Evolutionary conservation across 495 filamentous ascomycete genomes (phyloP).

Genomic region (Patellaria atrata): DNA sequence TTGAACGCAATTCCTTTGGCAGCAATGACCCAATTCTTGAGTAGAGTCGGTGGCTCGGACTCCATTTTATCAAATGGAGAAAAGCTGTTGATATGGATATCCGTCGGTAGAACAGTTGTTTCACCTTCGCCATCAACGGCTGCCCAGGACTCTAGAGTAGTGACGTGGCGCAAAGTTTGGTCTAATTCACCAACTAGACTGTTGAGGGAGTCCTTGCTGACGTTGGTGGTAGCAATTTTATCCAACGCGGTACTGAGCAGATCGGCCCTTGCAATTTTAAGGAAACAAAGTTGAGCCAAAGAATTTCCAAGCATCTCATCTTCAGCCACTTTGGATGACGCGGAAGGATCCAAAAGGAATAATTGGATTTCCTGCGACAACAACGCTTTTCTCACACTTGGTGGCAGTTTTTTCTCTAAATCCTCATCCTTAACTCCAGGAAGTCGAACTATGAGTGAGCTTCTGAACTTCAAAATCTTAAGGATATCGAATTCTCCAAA

Average conservation of each 20-base stretch:
- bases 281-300: conserved; percentile 63
- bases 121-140: conserved; percentile 45
- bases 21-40: conserved; percentile 63
- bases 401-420: conserved; percentile 72
- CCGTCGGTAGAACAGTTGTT: conserved; percentile 36
- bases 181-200: conserved; percentile 52
- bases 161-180: conserved; percentile 52
- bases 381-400: conserved; percentile 48
- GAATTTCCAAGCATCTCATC: conserved; percentile 39
- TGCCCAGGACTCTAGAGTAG: conserved; percentile 67
- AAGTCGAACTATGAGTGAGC: conserved; percentile 59
- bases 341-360: conserved; percentile 55
- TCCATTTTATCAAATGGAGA: conserved; percentile 65
- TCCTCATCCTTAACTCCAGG: conserved; percentile 74
- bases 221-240: conserved; percentile 44
- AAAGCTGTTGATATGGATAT: conserved; percentile 67
- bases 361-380: conserved; percentile 53
- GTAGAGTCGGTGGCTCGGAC: conserved; percentile 44
- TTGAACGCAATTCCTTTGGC: conserved; percentile 87
- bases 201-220: conserved; percentile 40
- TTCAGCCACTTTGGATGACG: conserved; percentile 47
- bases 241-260: conserved; percentile 35
- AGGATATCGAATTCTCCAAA: conserved; percentile 61
- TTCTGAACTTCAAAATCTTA: conserved; percentile 52
- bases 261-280: conserved; percentile 53